These are phyloP conservation scores for Cercospora sp. DNA, from an alignment of 2,329 filamentous ascomycete genomes.

Conservation along the genomic window DNA sequence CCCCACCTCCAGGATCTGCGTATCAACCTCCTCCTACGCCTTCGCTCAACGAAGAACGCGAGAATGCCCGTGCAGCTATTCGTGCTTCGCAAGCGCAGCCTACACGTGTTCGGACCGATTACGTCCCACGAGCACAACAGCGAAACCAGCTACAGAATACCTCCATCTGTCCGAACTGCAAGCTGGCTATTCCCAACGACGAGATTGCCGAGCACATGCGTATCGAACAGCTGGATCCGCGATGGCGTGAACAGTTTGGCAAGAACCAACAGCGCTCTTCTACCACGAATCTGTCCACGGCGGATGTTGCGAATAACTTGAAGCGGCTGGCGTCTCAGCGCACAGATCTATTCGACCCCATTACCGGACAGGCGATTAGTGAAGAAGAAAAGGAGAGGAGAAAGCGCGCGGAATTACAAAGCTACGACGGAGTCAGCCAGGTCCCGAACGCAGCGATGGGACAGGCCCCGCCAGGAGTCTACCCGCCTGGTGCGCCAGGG, in stretches of 20 bases:
- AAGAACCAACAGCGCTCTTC: conserved; percentile 82
- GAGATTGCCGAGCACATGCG: conserved; percentile 92
- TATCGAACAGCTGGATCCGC: conserved; percentile 89
- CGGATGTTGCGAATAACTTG: conserved; percentile 87
- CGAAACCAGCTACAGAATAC: conserved; percentile 51
- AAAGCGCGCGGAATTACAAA: conserved; percentile 69
- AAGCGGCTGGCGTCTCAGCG: conserved; percentile 91
- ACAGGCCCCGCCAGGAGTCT: conserved; percentile 42
- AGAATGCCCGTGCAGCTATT: conserved; percentile 68
- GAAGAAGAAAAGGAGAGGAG: conserved; percentile 54
- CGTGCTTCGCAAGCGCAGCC: conserved; percentile 59
- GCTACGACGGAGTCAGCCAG: conserved; percentile 58
- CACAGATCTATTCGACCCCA: conserved; percentile 78
- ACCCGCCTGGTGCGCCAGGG: conserved; percentile 49
- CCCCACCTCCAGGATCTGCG: conserved; percentile 37
- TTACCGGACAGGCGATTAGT: conserved; percentile 67
- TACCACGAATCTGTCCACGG: conserved; percentile 81
- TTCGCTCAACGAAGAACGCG: conserved; percentile 43
- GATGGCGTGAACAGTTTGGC: conserved; percentile 93
- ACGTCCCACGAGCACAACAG: conserved; percentile 79
- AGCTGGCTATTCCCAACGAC: conserved; percentile 80
- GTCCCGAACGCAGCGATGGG: conserved; percentile 47
- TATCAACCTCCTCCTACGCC: conserved; percentile 29
- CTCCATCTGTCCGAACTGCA: conserved; percentile 88
- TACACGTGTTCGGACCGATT: conserved; percentile 85